Evolutionary conservation across 176 grass and related monocot genomes (phyloP).

Genomic region (Oryza coarctata): DNA sequence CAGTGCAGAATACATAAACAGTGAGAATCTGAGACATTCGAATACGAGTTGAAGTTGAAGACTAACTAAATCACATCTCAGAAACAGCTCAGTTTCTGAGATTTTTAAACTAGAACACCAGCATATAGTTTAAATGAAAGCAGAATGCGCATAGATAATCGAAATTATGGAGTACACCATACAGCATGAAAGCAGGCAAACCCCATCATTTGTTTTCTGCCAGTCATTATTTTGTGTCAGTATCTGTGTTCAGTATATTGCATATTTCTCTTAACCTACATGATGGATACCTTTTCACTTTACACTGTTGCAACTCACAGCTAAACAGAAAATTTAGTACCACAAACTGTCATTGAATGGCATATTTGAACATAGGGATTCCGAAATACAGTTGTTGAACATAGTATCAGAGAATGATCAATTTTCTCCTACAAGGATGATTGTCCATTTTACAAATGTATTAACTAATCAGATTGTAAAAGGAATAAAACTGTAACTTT

Average conservation of each 20-base stretch:
- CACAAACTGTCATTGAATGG: neutral
- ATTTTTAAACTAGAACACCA: neutral
- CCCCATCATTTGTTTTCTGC: neutral
- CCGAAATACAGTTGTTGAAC: neutral
- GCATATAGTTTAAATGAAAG: neutral
- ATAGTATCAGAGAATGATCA: neutral
- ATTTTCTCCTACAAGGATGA: neutral
- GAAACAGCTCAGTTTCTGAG: neutral
- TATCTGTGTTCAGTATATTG: neutral
- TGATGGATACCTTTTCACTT: neutral
- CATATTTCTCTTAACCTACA: neutral
- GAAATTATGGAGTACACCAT: neutral
- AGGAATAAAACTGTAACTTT: neutral
- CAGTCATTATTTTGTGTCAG: neutral
- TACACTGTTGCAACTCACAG: slow-evolving; percentile 18
- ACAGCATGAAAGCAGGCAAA: neutral
- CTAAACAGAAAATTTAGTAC: slow-evolving; percentile 5
- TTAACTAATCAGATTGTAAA: neutral
- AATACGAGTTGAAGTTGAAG: neutral
- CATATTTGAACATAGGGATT: neutral
- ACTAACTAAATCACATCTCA: neutral
- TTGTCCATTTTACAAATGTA: neutral
- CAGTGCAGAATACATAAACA: neutral
- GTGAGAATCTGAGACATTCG: neutral
- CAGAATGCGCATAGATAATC: neutral